Base-by-base conservation (phyloP, 768 basidiomycete genomes). In the Lactarius deliciosus region DNA sequence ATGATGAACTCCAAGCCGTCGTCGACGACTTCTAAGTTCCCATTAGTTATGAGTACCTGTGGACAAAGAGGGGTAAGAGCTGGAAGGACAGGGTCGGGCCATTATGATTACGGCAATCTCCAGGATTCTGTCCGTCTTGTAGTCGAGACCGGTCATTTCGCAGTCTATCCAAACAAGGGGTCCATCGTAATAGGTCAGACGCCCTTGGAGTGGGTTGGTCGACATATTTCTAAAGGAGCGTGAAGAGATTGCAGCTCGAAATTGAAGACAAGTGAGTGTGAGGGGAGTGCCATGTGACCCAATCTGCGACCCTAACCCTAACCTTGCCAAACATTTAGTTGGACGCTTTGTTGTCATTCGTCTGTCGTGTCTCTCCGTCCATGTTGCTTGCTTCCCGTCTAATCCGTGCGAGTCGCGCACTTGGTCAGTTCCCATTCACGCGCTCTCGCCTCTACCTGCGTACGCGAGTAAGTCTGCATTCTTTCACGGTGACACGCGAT, bases 161-260 rank as follows among this genome's bases (percentile, higher is more conserved):
- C 91, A 92, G 75, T 94, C 92, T 60, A 94, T 82, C 92, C 92
- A 89, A 8, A 92, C 87, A 63, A 92, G 76, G 11, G 91, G 89
- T 0, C 88, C 87, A 40, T 83, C 84, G n/a, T 75, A 69, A 61
- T 81, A 83, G 0, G 66, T 63, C 62, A 67, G n/a, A 40, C n/a
- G 22, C 7, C 50, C 66, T n/a, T 18, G 6, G 8, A 56, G 57
- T 34, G 47, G 36, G 45, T 28, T 61, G 34, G 61, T 45, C 11
- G 62, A 59, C 66, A 67, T 67, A 16, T 47, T 60, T 58, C 36
- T 18, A 40, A 34, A 54, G 32, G 45, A 30, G 57, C 20, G 50
- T 34, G 20, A 25, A 20, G 45, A 8, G 2, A 30, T 20, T 38
- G 57, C 47, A 38, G 57, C 43, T 57, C 55, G n/a, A 30, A n/a